Evolutionary conservation across 1,284 basidiomycete species (phyloP), one percentile per base, ranked within the genome.

Genomic region (Coniferiporia sulphurascens): DNA sequence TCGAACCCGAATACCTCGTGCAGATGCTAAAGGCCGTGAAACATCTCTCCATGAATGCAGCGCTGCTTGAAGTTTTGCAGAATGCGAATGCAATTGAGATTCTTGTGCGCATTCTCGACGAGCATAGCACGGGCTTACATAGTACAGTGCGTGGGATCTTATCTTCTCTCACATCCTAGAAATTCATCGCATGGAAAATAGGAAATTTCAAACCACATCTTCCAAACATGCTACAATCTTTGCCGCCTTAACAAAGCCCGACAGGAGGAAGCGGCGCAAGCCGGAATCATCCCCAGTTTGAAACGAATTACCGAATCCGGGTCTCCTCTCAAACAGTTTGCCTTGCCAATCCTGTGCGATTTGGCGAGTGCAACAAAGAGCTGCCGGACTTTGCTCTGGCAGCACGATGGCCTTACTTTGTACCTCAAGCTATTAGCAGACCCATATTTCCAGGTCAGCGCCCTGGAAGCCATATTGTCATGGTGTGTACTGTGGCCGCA

Each of bases 241-340:
- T 96, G 94, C 70, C 85, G 93, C n/a, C 77, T 98, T 59, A 95
- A 94, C 74, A 96, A 95, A 73, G 84, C 86, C 1, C 80, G 95
- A 58, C 96, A 98, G 72, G 96, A 98, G 74, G 96, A 98, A 72
- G 95, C 96, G 4, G 95, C 95, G 0, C 89, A 95, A 67, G 93
- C 93, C 2, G 96, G 95, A 12, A 92, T 97, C 62, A 89, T 99
- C 32, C 93, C 96, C 1, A 85, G 92, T 64, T 80, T 99, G 44
- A 91, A 94, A 71, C 84, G 86, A 3, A 88, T 98, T 51, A 92
- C 95, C 60, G 83, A 88, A 67, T 89, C 86, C 10, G 90, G 85
- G 62, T 96, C 94, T 15, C 95, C 93, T 0, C 79, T 98, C 65
- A 95, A 94, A 72, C 95, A 98, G 69, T 98, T 98, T 68, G 96